Evolutionary conservation across 768 basidiomycete genomes (phyloP).

Genomic region (Dioszegia hungarica): DNA sequence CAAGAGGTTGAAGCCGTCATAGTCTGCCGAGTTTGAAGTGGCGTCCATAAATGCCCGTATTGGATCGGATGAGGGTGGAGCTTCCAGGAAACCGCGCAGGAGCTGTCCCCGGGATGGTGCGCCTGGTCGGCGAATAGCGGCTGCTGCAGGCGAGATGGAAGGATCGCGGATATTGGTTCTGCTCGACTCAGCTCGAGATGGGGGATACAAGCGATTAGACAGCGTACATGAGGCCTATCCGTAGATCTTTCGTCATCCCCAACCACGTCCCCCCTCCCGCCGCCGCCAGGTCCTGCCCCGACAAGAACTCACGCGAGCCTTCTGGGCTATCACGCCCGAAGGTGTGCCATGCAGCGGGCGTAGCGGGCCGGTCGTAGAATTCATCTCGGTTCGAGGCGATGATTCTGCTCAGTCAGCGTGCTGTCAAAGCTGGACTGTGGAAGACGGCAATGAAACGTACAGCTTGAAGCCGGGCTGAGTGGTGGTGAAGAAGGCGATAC

Average conservation of each 20-base stretch:
- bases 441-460: constrained; percentile 13
- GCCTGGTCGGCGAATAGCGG: constrained; percentile 9
- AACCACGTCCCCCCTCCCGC: constrained; percentile 49
- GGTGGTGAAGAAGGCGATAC: constrained; percentile 39
- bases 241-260: constrained; percentile 40
- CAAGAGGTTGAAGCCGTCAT: constrained; percentile 51
- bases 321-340: constrained; percentile 17
- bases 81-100: constrained; percentile 36
- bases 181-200: constrained; percentile 3
- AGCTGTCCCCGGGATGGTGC: constrained; percentile 44
- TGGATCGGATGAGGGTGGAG: neutral
- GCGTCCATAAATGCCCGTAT: neutral
- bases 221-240: constrained; percentile 38
- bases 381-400: constrained; percentile 51
- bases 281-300: constrained; percentile 40
- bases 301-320: constrained; percentile 15
- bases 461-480: constrained; percentile 38
- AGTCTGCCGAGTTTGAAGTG: constrained; percentile 11
- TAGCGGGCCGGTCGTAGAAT: constrained; percentile 46
- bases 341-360: constrained; percentile 41
- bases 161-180: constrained; percentile 32
- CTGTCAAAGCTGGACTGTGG: neutral
- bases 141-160: constrained; percentile 8
- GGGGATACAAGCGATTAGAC: no score
- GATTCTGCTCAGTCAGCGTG: constrained; percentile 23